Evolutionary conservation across 257 asterid genomes (phyloP).

Genomic region (Nicotiana noctiflora): DNA sequence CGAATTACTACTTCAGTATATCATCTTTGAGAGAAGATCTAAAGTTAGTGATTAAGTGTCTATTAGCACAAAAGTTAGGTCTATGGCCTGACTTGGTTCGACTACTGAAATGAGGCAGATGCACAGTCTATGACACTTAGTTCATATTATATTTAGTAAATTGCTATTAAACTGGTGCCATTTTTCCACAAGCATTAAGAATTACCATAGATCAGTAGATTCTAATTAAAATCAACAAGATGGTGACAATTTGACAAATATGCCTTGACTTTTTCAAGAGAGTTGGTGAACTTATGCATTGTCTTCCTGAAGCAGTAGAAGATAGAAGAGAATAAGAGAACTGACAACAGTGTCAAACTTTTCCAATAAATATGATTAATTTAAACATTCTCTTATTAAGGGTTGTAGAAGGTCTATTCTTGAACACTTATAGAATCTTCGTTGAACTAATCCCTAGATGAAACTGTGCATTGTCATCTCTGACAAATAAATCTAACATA

Average conservation of each 20-base stretch:
- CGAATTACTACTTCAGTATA: background rate
- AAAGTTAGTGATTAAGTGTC: background rate
- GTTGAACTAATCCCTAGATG: background rate
- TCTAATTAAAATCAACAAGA: background rate
- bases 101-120: background rate
- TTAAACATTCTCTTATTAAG: background rate
- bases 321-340: background rate
- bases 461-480: background rate
- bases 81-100: background rate
- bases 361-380: background rate
- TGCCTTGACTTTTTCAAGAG: background rate
- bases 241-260: background rate
- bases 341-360: background rate
- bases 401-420: background rate
- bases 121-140: background rate
- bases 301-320: background rate
- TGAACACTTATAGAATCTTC: background rate
- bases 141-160: background rate
- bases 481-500: background rate
- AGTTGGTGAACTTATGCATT: background rate
- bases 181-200: background rate
- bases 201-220: background rate
- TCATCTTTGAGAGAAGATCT: background rate
- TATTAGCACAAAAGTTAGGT: background rate
- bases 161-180: background rate